Conservation (phyloP, 805 yeast species). For the Pichia gijzeniarum region DNA sequence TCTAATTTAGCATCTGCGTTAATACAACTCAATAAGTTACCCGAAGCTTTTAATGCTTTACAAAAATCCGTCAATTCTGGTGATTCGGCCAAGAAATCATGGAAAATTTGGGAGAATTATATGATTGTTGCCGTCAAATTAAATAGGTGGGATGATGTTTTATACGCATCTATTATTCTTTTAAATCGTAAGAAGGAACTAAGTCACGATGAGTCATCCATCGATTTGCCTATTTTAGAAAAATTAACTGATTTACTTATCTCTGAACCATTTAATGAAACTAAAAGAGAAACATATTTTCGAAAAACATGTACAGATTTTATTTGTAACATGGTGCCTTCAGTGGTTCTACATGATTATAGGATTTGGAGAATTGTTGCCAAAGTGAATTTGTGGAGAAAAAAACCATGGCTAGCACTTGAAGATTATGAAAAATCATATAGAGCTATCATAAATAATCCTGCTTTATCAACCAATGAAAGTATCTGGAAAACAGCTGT, state of each 20-base stretch:
- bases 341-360: conserved; percentile 57
- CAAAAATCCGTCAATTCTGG: conserved; percentile 69
- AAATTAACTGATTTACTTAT: conserved; percentile 62
- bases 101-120: conserved; percentile 91
- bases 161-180: conserved; percentile 63
- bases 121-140: conserved; percentile 74
- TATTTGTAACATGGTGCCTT: conserved; percentile 61
- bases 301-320: conserved; percentile 67
- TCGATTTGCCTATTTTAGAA: conserved; percentile 73
- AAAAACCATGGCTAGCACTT: conserved; percentile 80
- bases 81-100: conserved; percentile 59
- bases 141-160: conserved; percentile 84
- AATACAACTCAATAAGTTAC: conserved; percentile 52
- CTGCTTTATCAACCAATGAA: conserved; percentile 59
- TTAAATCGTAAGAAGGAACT: conserved; percentile 50
- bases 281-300: conserved; percentile 44
- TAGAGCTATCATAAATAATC: conserved; percentile 59
- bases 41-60: conserved; percentile 81
- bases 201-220: conserved; percentile 48
- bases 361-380: conserved; percentile 82
- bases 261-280: conserved; percentile 38
- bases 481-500: conserved; percentile 71
- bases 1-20: conserved; percentile 82
- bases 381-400: conserved; percentile 79
- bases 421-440: conserved; percentile 84